Evolutionary conservation across 805 yeast species (phyloP), one percentile per base, ranked within the genome.

Genomic region (Scheffersomyces amazonensis): DNA sequence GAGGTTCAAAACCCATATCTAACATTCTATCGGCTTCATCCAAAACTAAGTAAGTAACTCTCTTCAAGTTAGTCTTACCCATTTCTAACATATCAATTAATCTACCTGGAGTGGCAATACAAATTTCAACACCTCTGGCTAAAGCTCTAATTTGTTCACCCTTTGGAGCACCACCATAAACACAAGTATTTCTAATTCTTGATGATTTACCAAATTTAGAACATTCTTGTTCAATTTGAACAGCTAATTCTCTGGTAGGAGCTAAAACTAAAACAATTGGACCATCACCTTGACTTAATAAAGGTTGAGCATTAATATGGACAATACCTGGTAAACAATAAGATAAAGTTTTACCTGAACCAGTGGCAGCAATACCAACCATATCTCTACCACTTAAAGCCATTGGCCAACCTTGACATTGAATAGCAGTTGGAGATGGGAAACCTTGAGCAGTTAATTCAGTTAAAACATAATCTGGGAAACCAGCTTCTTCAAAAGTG

Each of bases 331-430:
- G 99, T 60, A 93, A 76, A 75, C 96, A 88, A 76, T 91, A 93
- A 30, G 97, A 87, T 55, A 93, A 76, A 46, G 99, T 93, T 76
- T 93, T 93, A 77, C 99, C 99, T 40, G 97, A 90, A 71, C 99
- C 99, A 51, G 99, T 93, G 52, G 96, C 85, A 41, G 99, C 98
- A 64, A 93, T 84, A 77, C 99, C 99, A 68, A 93, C 87, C 91
- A 93, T 85, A 65, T 93, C 98, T 73, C 98, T 87, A 75, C 99
- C 99, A 54, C 91, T 81, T 42, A 90, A 75, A 58, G 99, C 99
- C 99, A 93, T 93, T 48, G 99, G 99, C 99, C 99, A 93, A 74
- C 99, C 99, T 75, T 93, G 99, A 69, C 96, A 88, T 74, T 93
- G 99, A 59, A 93, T 93, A 50, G 88, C 89, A 40, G 99, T 93